These are phyloP conservation scores for Testicularia cyperi DNA, from an alignment of 1,284 basidiomycete genomes.

Conservation along the genomic window DNA sequence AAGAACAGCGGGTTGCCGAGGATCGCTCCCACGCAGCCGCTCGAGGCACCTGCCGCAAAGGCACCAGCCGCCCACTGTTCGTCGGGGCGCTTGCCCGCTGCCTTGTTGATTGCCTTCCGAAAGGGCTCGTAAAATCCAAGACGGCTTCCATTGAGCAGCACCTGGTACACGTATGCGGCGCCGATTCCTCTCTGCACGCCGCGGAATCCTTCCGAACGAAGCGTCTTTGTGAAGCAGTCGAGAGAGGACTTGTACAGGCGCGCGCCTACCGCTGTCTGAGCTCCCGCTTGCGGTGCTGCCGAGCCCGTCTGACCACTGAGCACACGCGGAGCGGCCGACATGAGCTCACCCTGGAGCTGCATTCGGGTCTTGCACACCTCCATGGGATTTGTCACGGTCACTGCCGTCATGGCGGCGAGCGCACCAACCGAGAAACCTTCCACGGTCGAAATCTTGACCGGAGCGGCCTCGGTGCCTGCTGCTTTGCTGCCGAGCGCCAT, in stretches of 20 bases:
- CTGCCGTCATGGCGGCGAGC: constrained; percentile 48
- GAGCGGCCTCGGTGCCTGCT: constrained; percentile 10
- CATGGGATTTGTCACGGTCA: constrained; percentile 52
- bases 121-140: constrained; percentile 96
- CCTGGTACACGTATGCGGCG: constrained; percentile 71
- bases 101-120: constrained; percentile 71
- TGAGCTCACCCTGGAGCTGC: constrained; percentile 56
- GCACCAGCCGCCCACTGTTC: constrained; percentile 66
- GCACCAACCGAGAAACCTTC: constrained; percentile 47
- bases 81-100: constrained; percentile 69
- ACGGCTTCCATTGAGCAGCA: constrained; percentile 89
- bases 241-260: constrained; percentile 78
- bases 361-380: constrained; percentile 56
- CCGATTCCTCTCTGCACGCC: constrained; percentile 87
- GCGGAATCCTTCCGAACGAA: constrained; percentile 82
- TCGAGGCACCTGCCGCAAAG: constrained; percentile 79
- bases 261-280: constrained; percentile 17
- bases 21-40: constrained; percentile 84
- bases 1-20: constrained; percentile 93
- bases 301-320: constrained; percentile 27
- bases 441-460: constrained; percentile 40
- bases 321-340: constrained; percentile 29
- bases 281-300: constrained; percentile 24
- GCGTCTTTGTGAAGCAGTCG: constrained; percentile 86
- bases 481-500: constrained; percentile 11